Base-by-base conservation (phyloP, 176 grass and related monocot genomes). In the Raddia distichophylla region DNA sequence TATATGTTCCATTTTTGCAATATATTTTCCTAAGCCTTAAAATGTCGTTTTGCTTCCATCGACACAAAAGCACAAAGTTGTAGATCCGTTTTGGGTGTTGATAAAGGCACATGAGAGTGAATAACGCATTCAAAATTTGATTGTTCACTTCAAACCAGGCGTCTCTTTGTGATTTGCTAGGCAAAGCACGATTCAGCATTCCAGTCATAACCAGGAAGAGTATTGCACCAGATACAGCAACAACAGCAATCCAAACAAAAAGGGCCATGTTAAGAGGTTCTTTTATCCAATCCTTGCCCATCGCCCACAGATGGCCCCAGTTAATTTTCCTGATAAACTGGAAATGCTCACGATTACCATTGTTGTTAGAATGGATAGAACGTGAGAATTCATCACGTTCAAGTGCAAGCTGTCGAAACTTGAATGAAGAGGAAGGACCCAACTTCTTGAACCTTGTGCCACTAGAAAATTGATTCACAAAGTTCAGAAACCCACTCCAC, bases 71-170 rank as follows among this genome's bases (percentile, higher is more conserved):
- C 58, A 95, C 79, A 51, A 98, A 80, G 68, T 98, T 75, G 76
- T 98, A 79, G 68, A 93, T 83, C 73, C 88, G 78, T 74, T 84
- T 66, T 4, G 95, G 95, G 60, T 98, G 92, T 62, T 98, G 90
- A 86, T 93, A 98, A 60, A 98, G 80, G 65, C 95, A 94, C 95
- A 98, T 94, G 57, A 98, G 90, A 5, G 95, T 94, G 88, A 98
- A 98, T 44, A 98, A 80, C 50, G 95, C 95, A 82, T 98, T 98
- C 55, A 98, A 58, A 47, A 98, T 84, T 80, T 98, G 95, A 67
- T 94, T 98, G 86, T 98, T 98, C 82, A 98, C 86, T 77, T 98
- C 95, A 77, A 98, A 94, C 95, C 95, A 98, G 66, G 78, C 47
- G 10, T 98, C 77, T n/a, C 95, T 85, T 60, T 82, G 68, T 7